A percentile compares a stretch with the other conserved stretches of the same genome.
These are phyloP conservation scores for Blastobotrys ciferrii DNA, from an alignment of 1,139 yeast genomes.

Conservation along the genomic window DNA sequence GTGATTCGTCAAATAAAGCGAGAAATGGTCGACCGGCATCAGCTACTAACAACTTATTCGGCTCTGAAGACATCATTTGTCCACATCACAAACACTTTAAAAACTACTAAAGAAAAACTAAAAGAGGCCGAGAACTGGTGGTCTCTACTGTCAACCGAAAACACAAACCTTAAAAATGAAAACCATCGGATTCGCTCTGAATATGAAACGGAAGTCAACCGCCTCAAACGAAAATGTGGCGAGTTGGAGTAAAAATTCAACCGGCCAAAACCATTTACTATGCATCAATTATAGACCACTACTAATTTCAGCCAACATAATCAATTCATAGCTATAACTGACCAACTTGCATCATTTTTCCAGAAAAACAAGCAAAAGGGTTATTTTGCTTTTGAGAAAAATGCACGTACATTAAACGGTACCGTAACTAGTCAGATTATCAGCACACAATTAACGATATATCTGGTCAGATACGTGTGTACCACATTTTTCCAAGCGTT, in stretches of 20 bases:
- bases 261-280: neutral
- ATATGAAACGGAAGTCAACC: neutral
- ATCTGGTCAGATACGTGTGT: too few relatives aligned
- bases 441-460: too few relatives aligned
- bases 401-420: too few relatives aligned
- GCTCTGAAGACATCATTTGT: slow-evolving; percentile 21
- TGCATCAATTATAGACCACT: neutral
- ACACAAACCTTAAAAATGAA: slow-evolving; percentile 3
- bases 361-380: too few relatives aligned
- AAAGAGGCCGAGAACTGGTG: slow-evolving; percentile 8
- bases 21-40: slow-evolving; percentile 20
- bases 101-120: slow-evolving; percentile 15
- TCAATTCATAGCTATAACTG: too few relatives aligned
- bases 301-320: too few relatives aligned
- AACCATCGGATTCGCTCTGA: neutral
- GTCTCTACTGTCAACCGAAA: slow-evolving; percentile 7
- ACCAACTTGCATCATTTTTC: too few relatives aligned
- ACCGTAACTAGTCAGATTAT: too few relatives aligned
- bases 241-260: neutral
- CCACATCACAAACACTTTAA: slow-evolving; percentile 19
- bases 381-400: too few relatives aligned
- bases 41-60: slow-evolving; percentile 20
- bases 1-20: slow-evolving; percentile 19
- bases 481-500: too few relatives aligned
- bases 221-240: slow-evolving; percentile 6